phyloP scores from a whole-genome alignment of 1,139 yeast species.

The Taiozyma sp. region DNA sequence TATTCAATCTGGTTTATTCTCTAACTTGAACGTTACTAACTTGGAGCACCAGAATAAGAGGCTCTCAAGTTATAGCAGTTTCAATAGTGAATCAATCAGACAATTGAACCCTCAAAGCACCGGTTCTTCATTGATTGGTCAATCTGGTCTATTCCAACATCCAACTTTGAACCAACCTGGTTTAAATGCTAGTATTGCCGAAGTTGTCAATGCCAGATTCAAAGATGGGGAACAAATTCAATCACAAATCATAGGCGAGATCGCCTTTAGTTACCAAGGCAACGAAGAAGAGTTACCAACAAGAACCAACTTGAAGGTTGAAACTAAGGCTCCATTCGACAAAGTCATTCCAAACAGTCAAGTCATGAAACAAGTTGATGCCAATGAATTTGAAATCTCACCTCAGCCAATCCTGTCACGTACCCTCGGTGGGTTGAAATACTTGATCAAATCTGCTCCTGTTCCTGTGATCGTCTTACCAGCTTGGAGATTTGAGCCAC shows the following conservation, averaged over 20 bases:
- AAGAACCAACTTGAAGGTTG: constrained; percentile 29
- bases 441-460: constrained; percentile 43
- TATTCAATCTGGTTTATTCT: constrained; percentile 49
- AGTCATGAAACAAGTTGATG: constrained; percentile 30
- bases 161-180: constrained; percentile 53
- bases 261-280: constrained; percentile 61
- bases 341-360: constrained; percentile 32
- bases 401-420: constrained; percentile 40
- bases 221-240: constrained; percentile 56
- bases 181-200: constrained; percentile 72
- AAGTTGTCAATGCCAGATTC: constrained; percentile 69
- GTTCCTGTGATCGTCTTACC: constrained; percentile 76
- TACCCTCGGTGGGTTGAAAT: constrained; percentile 72
- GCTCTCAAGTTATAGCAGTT: constrained; percentile 22
- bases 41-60: constrained; percentile 21
- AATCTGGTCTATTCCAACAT: constrained; percentile 42
- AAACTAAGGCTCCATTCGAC: constrained; percentile 26
- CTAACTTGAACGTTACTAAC: constrained; percentile 39
- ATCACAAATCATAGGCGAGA: constrained; percentile 69
- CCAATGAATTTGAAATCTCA: constrained; percentile 28
- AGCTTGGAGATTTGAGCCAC: constrained; percentile 82
- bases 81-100: constrained; percentile 20
- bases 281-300: constrained; percentile 30
- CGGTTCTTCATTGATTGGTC: constrained; percentile 28
- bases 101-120: constrained; percentile 32